Percentiles rank a stretch among this genome's conserved stretches.
Conservation (phyloP, 495 filamentous ascomycete species). For the Trichoderma virens region DNA sequence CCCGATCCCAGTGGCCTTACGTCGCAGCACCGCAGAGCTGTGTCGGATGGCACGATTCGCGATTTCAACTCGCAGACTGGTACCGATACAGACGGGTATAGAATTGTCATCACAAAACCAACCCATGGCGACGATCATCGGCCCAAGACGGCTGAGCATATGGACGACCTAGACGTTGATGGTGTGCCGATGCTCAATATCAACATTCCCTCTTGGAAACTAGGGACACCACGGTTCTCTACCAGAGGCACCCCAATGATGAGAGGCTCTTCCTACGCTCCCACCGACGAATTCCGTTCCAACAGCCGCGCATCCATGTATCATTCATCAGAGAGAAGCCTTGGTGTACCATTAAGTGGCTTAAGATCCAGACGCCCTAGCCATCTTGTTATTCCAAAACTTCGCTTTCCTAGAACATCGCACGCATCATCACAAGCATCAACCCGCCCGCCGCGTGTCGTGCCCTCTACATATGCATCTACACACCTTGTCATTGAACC, state of each 20-base stretch:
- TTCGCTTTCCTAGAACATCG: slow-evolving; percentile 16
- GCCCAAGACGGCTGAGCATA: slow-evolving; percentile 60
- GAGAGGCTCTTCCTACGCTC: slow-evolving; percentile 62
- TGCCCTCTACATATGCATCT: slow-evolving; percentile 34
- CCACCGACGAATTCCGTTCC: slow-evolving; percentile 39
- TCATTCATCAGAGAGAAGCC: slow-evolving; percentile 19
- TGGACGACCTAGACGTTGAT: slow-evolving; percentile 28
- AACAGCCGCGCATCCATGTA: slow-evolving; percentile 37
- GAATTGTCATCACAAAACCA: slow-evolving; percentile 77
- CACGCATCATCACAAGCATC: slow-evolving; percentile 20
- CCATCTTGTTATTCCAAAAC: slow-evolving; percentile 35
- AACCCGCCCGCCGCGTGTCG: slow-evolving; percentile 19
- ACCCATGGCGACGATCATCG: slow-evolving; percentile 36
- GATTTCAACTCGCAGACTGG: slow-evolving; percentile 41
- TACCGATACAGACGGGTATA: slow-evolving; percentile 60
- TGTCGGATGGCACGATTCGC: slow-evolving; percentile 41
- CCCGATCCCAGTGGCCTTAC: slow-evolving; percentile 25
- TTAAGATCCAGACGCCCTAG: slow-evolving; percentile 42
- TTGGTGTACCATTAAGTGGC: slow-evolving; percentile 36
- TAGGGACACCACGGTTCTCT: slow-evolving; percentile 79
- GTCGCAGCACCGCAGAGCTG: slow-evolving; percentile 37
- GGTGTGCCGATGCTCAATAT: slow-evolving; percentile 55
- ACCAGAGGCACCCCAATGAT: slow-evolving; percentile 69
- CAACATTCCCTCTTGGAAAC: slow-evolving; percentile 76
- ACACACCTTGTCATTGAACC: slow-evolving; percentile 44